A percentile compares a stretch with the other conserved stretches of the same genome.
Evolutionary conservation across 768 basidiomycete species (phyloP).

Genomic region (Neoboletus brunneissimus): DNA sequence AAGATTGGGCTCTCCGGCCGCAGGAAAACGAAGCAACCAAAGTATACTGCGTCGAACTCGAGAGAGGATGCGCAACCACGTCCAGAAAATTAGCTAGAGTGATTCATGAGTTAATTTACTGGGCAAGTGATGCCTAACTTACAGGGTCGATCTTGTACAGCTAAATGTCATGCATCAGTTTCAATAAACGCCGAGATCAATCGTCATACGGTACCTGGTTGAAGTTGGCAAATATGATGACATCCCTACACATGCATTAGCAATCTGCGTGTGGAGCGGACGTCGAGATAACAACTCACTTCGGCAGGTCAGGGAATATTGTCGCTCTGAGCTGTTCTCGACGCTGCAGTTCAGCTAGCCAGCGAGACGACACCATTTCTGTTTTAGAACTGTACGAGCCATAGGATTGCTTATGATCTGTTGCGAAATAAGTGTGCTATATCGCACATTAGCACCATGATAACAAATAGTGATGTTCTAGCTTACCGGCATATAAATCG

Average conservation of each 20-base stretch:
- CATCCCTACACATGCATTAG: constrained; percentile 30
- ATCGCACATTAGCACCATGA: background rate
- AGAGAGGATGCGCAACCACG: constrained; percentile 48
- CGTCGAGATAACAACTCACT: constrained; percentile 26
- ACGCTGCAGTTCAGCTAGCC: constrained; percentile 39
- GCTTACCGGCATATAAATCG: constrained; percentile 46
- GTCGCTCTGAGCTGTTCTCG: constrained; percentile 36
- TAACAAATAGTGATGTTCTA: background rate
- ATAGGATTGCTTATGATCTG: constrained; percentile 49
- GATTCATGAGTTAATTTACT: constrained; percentile 3
- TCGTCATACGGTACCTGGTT: constrained; percentile 41
- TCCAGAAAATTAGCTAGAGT: constrained; percentile 39
- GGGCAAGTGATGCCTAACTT: constrained; percentile 2
- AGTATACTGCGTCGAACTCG: constrained; percentile 45
- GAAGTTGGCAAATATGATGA: constrained; percentile 51
- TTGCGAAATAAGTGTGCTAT: constrained; percentile 48
- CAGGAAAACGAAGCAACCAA: constrained; percentile 53
- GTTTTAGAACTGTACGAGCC: constrained; percentile 15
- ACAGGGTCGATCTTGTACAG: constrained; percentile 48
- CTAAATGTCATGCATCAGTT: constrained; percentile 22
- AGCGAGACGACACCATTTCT: constrained; percentile 25
- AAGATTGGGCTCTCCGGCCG: constrained; percentile 45
- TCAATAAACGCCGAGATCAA: background rate
- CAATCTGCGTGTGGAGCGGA: background rate
- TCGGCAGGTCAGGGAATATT: constrained; percentile 44